These are phyloP conservation scores for Protomyces lactucae-debilis DNA, from an alignment of 1,139 yeast species.

Conservation along the genomic window DNA sequence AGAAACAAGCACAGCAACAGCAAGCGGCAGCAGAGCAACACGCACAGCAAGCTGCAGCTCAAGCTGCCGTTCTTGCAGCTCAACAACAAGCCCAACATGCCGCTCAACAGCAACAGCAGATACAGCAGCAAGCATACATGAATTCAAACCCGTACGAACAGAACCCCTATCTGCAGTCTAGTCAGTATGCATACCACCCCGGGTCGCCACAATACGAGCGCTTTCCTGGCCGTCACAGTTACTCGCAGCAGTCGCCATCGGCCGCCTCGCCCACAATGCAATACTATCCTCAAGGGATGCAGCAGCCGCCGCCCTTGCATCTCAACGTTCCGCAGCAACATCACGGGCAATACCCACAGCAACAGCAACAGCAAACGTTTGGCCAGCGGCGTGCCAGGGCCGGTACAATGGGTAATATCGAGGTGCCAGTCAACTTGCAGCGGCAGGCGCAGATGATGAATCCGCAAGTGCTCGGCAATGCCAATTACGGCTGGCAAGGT, in stretches of 20 bases:
- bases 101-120: not conserved
- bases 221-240: not conserved
- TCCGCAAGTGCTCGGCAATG: conserved; percentile 6
- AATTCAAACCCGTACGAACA: conserved; percentile 11
- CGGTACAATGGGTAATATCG: conserved; percentile 24
- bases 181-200: not conserved
- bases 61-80: not conserved
- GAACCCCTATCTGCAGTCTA: conserved; percentile 16
- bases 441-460: conserved; percentile 17
- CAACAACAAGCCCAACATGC: not conserved
- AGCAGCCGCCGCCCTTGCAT: conserved; percentile 4
- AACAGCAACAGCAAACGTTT: conserved; percentile 11
- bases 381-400: conserved; percentile 21
- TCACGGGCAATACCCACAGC: not conserved
- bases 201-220: not conserved
- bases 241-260: not conserved
- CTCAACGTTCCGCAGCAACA: not conserved
- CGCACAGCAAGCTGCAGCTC: not conserved
- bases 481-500: conserved; percentile 23
- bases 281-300: conserved; percentile 1
- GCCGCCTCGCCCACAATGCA: conserved; percentile 2
- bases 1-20: conserved; percentile 12
- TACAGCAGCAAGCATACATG: not conserved
- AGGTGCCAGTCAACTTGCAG: conserved; percentile 16
- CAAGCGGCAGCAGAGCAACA: not conserved